Base-by-base conservation (phyloP, 192 early-diverging fungal genomes). In the Coemansia sp. region DNA sequence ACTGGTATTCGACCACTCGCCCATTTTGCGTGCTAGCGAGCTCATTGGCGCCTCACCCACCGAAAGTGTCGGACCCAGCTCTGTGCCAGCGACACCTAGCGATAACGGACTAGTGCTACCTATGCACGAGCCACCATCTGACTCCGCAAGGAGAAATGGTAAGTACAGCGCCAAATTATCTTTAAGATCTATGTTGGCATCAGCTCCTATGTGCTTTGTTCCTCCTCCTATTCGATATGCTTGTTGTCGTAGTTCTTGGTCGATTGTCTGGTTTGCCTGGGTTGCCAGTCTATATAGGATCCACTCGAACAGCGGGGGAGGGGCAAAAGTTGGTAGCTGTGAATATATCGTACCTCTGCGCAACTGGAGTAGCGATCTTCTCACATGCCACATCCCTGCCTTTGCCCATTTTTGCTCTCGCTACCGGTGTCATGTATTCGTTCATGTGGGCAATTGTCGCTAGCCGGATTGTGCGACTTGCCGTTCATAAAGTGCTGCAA, bases 1-100 rank as follows among this genome's bases (percentile, higher is more conserved):
- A 5, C 50, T 82, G 42, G 66, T 82, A 17, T 82, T 82, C 40
- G 76, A 77, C 61, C 65, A 53, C 53, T 77, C 80, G 27, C 75
- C 80, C n/a, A 72, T 77, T 20, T 45, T 77, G 24, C 58, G 69
- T 9, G 31, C 72, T 13, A 75, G 76, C 36, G 39, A 64, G 53
- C 70, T 83, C 5, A 53, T 77, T 32, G 51, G 34, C 10, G 22
- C 59, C 4, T 36, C 31, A 11, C 50, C 40, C 13, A 6, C 32
- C 0, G 65, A 64, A 10, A 24, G 29, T 6, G 55, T 15, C 13
- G 15, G 55, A 8, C 29, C 29, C 55, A 17, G 55, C 15, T 32
- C 55, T 0, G n/a, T 32, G 15, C 15, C 55, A 58, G 55, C 8
- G 55, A 58, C 29, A 7, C 55, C 55, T 6, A 58, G 29, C 17